Evolutionary conservation across 1,284 basidiomycete genomes (phyloP).

Genomic region (Ganoderma lingzhi): DNA sequence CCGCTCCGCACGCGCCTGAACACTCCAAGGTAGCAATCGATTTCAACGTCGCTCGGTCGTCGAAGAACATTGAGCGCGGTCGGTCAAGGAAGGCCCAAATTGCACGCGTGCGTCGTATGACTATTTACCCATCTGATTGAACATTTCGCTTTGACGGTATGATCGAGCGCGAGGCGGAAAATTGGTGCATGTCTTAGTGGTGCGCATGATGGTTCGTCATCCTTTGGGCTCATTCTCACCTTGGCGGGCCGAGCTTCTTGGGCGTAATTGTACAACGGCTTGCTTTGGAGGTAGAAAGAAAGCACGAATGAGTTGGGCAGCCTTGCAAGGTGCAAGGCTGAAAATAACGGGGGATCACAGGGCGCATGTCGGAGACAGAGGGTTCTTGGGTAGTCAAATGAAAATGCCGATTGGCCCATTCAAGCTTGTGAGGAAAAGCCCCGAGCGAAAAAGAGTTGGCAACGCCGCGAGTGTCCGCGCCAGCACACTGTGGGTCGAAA

Average conservation of each 20-base stretch:
- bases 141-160: not conserved
- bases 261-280: not conserved
- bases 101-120: conserved; percentile 1
- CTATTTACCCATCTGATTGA: not conserved
- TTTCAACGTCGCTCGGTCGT: not conserved
- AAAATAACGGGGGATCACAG: conserved; percentile 22
- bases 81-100: not conserved
- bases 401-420: conserved; percentile 16
- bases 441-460: not conserved
- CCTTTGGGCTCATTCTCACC: not conserved
- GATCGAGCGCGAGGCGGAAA: not conserved
- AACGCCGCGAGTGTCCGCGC: not conserved
- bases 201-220: not conserved
- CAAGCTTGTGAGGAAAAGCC: conserved; percentile 1
- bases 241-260: not conserved
- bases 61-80: not conserved
- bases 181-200: not conserved
- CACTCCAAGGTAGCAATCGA: not conserved
- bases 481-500: conserved; percentile 26
- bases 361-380: conserved; percentile 4
- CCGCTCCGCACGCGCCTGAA: not conserved
- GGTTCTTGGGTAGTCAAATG: not conserved
- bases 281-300: not conserved
- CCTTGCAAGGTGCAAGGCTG: conserved; percentile 7
- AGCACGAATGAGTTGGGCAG: not conserved